Base-by-base conservation (phyloP, 805 yeast genomes). In the Torulaspora delbrueckii region DNA sequence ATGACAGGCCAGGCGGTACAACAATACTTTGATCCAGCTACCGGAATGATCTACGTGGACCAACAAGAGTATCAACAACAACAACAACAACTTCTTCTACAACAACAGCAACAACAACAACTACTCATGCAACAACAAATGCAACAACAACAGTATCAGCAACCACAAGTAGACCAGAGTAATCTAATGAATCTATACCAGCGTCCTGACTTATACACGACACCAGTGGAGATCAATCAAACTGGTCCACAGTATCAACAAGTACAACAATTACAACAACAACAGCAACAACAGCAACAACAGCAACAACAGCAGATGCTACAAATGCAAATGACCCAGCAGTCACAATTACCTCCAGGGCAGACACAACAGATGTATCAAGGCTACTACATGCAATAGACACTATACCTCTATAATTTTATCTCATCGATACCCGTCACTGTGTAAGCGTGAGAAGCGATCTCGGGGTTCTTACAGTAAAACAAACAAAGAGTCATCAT, bases 21-120 rank as follows among this genome's bases (percentile, higher is more conserved):
- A 68, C 91, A 83, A 57, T 84, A 80, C 59, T 72, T 82, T 16
- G 90, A 84, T 55, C 88, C 89, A 2, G 68, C 75, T 6, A 82
- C 88, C 0, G 90, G 91, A 9, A 75, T 78, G 39, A 65, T 82
- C 3, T 84, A 84, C 55, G 77, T 84, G 28, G 90, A 84, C 56
- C 74, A 76, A 37, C 88, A 83, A 55, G 85, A 82, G 39, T 59
- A 51, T 44, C 56, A 58, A 24, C 58, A 51, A 30, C 56, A 58
- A 24, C 58, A 51, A 30, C 60, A 32, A 16, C 51, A 43, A 34
- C 54, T 34, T 14, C 53, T 35, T 28, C 54, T 33, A 46, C 55
- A 38, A 40, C 56, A 47, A 44, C 53, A 40, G 30, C 54, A 31
- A 32, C 52, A 40, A 23, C 57, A 36, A 34, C 62, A 33, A 33